Evolutionary conservation across 2,329 filamentous ascomycete species (phyloP).

Genomic region (Fonsecaea erecta): DNA sequence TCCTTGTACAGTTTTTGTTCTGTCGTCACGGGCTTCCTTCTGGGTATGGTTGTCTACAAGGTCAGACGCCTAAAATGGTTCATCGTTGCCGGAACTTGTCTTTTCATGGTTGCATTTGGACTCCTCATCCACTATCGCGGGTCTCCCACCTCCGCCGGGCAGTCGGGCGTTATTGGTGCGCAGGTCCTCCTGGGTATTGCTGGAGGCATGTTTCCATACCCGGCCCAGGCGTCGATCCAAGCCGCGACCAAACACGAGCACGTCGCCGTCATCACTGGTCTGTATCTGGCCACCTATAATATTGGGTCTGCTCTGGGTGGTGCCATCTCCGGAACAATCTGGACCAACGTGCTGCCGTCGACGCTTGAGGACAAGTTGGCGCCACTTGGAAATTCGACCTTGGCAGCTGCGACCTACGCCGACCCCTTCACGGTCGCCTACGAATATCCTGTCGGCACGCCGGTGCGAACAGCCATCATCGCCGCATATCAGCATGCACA

Average conservation of each 20-base stretch:
- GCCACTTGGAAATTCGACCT: conserved; percentile 46
- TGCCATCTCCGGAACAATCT: conserved; percentile 65
- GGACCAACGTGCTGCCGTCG: conserved; percentile 62
- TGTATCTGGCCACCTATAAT: conserved; percentile 68
- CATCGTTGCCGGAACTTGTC: conserved; percentile 63
- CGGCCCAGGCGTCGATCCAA: conserved; percentile 57
- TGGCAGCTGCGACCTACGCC: conserved; percentile 49
- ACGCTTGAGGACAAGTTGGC: conserved; percentile 48
- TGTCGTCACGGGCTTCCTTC: conserved; percentile 61
- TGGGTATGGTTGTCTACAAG: conserved; percentile 62
- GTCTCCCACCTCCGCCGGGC: conserved; percentile 48
- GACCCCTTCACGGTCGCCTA: conserved; percentile 48
- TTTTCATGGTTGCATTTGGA: conserved; percentile 69
- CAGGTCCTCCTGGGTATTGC: conserved; percentile 67
- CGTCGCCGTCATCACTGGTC: conserved; percentile 66
- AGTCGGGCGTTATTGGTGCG: conserved; percentile 65
- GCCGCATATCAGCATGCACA: conserved; percentile 54
- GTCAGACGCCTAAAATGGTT: conserved; percentile 67
- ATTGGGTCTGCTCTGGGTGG: conserved; percentile 66
- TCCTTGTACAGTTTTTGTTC: conserved; percentile 64
- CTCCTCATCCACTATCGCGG: conserved; percentile 68
- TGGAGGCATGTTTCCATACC: conserved; percentile 65
- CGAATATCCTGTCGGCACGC: conserved; percentile 51
- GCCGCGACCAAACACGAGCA: conserved; percentile 58
- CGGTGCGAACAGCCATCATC: conserved; percentile 50